Conservation (phyloP, 371 early-diverging fungal species). For the Mortierella sp. region DNA sequence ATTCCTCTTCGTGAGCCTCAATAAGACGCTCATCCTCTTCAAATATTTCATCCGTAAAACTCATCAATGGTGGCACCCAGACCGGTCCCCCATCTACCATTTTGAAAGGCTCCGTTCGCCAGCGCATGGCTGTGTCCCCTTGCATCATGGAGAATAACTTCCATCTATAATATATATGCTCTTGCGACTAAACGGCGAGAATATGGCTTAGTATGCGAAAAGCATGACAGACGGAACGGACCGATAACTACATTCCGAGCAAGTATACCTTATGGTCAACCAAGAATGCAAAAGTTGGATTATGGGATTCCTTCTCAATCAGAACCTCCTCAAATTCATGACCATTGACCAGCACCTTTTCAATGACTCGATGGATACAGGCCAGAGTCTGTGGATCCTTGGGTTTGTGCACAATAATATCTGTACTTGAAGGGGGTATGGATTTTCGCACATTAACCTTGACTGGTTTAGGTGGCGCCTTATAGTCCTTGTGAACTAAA, state of each 20-base stretch:
- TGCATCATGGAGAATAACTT: slow-evolving; percentile 90
- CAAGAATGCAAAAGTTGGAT: slow-evolving; percentile 81
- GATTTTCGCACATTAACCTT: slow-evolving; percentile 34
- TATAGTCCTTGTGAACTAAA: slow-evolving; percentile 52
- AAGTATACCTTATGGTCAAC: slow-evolving; percentile 74
- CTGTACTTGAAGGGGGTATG: slow-evolving; percentile 61
- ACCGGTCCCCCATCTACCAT: slow-evolving; percentile 90
- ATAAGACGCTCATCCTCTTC: slow-evolving; percentile 46
- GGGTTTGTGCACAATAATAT: slow-evolving; percentile 78
- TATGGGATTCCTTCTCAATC: slow-evolving; percentile 72
- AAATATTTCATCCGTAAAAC: slow-evolving; percentile 77
- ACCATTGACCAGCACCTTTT: slow-evolving; percentile 84
- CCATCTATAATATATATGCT: slow-evolving; percentile 95
- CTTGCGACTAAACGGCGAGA: slow-evolving; percentile 63
- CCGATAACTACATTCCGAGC: neutral
- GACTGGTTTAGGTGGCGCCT: slow-evolving; percentile 24
- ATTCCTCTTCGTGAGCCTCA: slow-evolving; percentile 60
- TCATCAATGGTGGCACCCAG: slow-evolving; percentile 89
- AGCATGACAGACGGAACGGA: neutral
- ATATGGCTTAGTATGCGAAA: neutral
- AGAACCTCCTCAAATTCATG: slow-evolving; percentile 80
- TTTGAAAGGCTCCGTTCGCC: slow-evolving; percentile 86
- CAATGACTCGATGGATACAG: slow-evolving; percentile 88
- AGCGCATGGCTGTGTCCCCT: slow-evolving; percentile 81
- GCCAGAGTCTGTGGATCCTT: slow-evolving; percentile 66